Evolutionary conservation across 768 basidiomycete species (phyloP).

Genomic region (Cubamyces sp.): DNA sequence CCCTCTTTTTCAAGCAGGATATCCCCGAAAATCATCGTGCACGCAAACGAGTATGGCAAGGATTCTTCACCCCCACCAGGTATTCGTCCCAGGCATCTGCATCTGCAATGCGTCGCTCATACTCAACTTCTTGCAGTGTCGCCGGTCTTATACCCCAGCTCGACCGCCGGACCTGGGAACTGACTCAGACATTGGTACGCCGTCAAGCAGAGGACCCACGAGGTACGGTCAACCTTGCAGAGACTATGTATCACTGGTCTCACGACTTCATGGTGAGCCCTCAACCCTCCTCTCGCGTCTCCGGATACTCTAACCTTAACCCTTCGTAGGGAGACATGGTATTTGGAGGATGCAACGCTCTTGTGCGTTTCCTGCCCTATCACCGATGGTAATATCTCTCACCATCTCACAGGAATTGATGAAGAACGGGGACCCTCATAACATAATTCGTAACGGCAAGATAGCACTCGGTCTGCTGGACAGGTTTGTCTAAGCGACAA

Average conservation of each 20-base stretch:
- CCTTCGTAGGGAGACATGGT: constrained; percentile 6
- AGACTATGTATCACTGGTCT: constrained; percentile 29
- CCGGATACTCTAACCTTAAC: too few species aligned
- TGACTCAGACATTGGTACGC: constrained; percentile 16
- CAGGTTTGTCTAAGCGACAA: constrained; percentile 24
- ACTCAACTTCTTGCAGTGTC: not conserved
- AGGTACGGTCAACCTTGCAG: constrained; percentile 26
- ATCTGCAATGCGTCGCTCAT: not conserved
- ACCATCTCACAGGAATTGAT: constrained; percentile 25
- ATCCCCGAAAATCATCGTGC: constrained; percentile 29
- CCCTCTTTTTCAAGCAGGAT: constrained; percentile 37
- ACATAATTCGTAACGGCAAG: constrained; percentile 29
- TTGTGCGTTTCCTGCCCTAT: not conserved
- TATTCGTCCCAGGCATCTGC: constrained; percentile 3
- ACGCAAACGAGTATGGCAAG: constrained; percentile 34
- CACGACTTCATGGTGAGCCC: constrained; percentile 33
- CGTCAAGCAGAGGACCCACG: constrained; percentile 1
- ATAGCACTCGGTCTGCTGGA: constrained; percentile 34
- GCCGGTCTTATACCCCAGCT: constrained; percentile 8
- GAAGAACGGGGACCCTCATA: constrained; percentile 32
- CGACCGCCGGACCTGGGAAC: constrained; percentile 17
- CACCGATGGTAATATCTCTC: not conserved
- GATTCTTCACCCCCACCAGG: constrained; percentile 34
- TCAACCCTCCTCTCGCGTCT: not conserved
- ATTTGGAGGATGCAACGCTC: constrained; percentile 24